A percentile compares a stretch with the other conserved stretches of the same genome.
These are phyloP conservation scores for Nidula microcarpa DNA, from an alignment of 768 basidiomycete genomes.

Conservation along the genomic window DNA sequence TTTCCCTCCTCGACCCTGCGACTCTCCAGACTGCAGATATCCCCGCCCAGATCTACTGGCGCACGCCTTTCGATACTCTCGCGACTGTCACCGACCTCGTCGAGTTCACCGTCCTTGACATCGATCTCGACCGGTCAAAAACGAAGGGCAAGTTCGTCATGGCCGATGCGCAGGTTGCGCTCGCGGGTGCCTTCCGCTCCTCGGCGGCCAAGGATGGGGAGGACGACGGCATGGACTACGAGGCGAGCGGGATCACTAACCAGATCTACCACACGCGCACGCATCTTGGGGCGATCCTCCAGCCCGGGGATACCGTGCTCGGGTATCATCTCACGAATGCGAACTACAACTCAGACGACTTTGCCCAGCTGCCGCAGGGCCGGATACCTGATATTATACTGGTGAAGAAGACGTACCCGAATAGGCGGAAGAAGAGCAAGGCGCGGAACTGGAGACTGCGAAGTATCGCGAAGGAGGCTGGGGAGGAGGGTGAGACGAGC, in stretches of 20 bases:
- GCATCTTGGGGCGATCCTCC: conserved; percentile 86
- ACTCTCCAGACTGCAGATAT: conserved; percentile 86
- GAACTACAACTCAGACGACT: conserved; percentile 93
- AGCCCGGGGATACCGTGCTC: conserved; percentile 91
- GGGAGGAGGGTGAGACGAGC: conserved; percentile 80
- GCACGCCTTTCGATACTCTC: conserved; percentile 83
- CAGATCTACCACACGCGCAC: conserved; percentile 95
- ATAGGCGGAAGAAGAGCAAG: conserved; percentile 86
- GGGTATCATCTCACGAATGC: conserved; percentile 87
- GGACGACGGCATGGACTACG: conserved; percentile 30
- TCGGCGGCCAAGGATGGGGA: conserved; percentile 14
- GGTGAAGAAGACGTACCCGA: conserved; percentile 94
- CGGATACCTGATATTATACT: conserved; percentile 90
- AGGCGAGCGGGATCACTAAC: conserved; percentile 44
- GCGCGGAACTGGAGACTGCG: conserved; percentile 83
- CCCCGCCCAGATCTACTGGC: conserved; percentile 80
- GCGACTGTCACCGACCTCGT: conserved; percentile 82
- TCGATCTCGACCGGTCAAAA: conserved; percentile 70
- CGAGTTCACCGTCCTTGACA: conserved; percentile 93
- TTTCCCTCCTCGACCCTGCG: conserved; percentile 87
- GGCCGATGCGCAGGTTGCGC: conserved; percentile 81
- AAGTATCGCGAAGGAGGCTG: conserved; percentile 90
- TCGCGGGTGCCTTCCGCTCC: conserved; percentile 76
- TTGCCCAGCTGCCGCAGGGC: conserved; percentile 57
- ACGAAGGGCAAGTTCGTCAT: conserved; percentile 77